Base-by-base conservation (phyloP, 192 early-diverging fungal genomes). In the Coemansia sp. region DNA sequence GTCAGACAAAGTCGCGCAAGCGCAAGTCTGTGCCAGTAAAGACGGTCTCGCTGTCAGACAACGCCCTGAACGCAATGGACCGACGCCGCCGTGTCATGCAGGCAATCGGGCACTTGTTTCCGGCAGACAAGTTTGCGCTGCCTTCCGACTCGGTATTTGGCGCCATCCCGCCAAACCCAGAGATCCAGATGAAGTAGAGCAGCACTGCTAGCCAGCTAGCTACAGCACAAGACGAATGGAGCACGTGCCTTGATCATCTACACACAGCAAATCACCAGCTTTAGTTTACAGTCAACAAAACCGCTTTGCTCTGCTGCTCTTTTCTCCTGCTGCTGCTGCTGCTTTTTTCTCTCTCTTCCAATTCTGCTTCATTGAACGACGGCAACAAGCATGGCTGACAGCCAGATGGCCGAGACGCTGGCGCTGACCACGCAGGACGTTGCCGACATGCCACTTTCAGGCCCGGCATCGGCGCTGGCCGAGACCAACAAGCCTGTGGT, bases 1-100 rank as follows among this genome's bases (percentile, higher is more conserved):
- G 82, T 22, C 75, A 67, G 42, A 80, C 79, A 60, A 85, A 85
- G 54, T 82, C 82, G 25, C 82, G 83, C 66, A 86, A 86, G 64
- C 80, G 80, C 46, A 84, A 84, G 68, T 73, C 72, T 23, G 68
- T 62, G 5, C 74, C 70, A 3, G 47, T 51, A 2, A 74, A 74
- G 16, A 67, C 81, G 1, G 80, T 72, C 28, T 71, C 72, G 0
- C 58, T 88, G n/a, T 84, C 86, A 0, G 86, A 88, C 37, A 82
- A 81, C 26, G 81, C 80, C 0, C 21, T 82, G 18, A 76, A 80
- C 50, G 70, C 82, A 0, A 78, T 88, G 71, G 80, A 84, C 38
- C 77, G 81, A 17, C 82, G 86, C 16, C 75, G 70, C 23, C 68
- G 76, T 27, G 80, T 85, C 63, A 84, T 86, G 13, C 57, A 85